A percentile compares a stretch with the other conserved stretches of the same genome.
Evolutionary conservation across 495 filamentous ascomycete species (phyloP).

Genomic region (Daldinia concentrica): DNA sequence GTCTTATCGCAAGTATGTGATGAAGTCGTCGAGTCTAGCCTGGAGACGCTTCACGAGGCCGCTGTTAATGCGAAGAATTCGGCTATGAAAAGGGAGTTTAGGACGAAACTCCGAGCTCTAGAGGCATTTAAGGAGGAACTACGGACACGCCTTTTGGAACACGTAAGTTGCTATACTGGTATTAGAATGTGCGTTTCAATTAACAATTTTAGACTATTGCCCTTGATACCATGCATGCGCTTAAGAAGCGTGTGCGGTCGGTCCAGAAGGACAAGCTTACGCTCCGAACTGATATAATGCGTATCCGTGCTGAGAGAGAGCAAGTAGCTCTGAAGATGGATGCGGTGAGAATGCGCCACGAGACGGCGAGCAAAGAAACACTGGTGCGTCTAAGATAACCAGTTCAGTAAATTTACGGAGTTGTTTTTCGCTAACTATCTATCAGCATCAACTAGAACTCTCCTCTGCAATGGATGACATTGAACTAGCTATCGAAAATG

Average conservation of each 20-base stretch:
- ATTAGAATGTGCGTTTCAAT: background rate
- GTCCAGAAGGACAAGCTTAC: slow-evolving; percentile 71
- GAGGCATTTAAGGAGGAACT: slow-evolving; percentile 76
- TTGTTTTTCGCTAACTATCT: slow-evolving; percentile 17
- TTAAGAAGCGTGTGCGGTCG: slow-evolving; percentile 68
- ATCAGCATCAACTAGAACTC: slow-evolving; percentile 57
- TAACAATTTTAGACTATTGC: slow-evolving; percentile 57
- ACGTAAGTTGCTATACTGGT: slow-evolving; percentile 53
- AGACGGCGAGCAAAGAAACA: slow-evolving; percentile 57
- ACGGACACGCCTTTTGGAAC: slow-evolving; percentile 68
- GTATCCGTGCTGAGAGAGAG: slow-evolving; percentile 70
- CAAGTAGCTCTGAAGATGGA: slow-evolving; percentile 75
- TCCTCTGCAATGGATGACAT: slow-evolving; percentile 65
- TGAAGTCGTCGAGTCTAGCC: slow-evolving; percentile 66
- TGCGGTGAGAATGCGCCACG: slow-evolving; percentile 68
- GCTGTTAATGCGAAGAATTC: slow-evolving; percentile 51
- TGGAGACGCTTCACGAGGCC: slow-evolving; percentile 57
- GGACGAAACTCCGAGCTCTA: slow-evolving; percentile 69
- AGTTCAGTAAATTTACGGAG: background rate
- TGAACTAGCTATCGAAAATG: slow-evolving; percentile 61
- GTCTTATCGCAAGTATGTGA: slow-evolving; percentile 75
- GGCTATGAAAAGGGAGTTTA: slow-evolving; percentile 60
- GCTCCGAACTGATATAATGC: slow-evolving; percentile 71
- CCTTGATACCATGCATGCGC: slow-evolving; percentile 71
- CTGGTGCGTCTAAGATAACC: slow-evolving; percentile 48